Evolutionary conservation across 768 basidiomycete species (phyloP), one percentile per base, ranked within the genome.

Genomic region (Polyporus arcularius): DNA sequence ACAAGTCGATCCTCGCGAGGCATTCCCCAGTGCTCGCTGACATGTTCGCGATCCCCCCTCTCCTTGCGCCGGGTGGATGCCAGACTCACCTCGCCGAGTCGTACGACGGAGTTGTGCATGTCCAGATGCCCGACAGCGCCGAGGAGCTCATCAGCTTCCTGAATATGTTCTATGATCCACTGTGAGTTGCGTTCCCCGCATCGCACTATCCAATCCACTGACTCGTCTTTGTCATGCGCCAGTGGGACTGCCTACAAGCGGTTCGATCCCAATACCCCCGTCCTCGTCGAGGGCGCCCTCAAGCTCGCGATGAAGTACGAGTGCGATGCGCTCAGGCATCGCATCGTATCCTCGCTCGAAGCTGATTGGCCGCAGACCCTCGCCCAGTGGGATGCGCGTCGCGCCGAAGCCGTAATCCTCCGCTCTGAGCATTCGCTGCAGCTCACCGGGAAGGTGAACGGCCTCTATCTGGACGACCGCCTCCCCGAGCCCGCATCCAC

Each of bases 341-440:
- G 73, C 30, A 68, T 76, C 61, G 65, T 73, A 55, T 60, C 70
- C 49, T 69, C 70, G 58, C 60, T 76, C 57, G 68, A 71, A 54
- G 72, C 72, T 15, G 74, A 76, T 65, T 76, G 75, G 75, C 75
- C 75, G 9, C 69, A 67, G 52, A 70, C 71, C 26, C 70, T 72
- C 60, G 67, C 65, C 11, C 67, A 72, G 55, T 71, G 70, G 71
- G 71, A 72, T 65, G 65, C 68, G 5, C 68, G 68, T 28, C 67
- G 68, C 47, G 59, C 68, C 42, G 71, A 72, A 56, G 61, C 64
- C 45, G 61, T 67, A 49, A 58, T 70, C 60, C 65, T 66, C 26
- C 71, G 71, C 62, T 70, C 69, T 16, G 71, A 72, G 60, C 71
- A 72, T 64, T 59, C 62, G 16, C 68, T 67, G 28, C 67, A 68